These are phyloP conservation scores for Filobasidium uniguttulatum DNA, from an alignment of 1,284 basidiomycete species.

Conservation along the genomic window DNA sequence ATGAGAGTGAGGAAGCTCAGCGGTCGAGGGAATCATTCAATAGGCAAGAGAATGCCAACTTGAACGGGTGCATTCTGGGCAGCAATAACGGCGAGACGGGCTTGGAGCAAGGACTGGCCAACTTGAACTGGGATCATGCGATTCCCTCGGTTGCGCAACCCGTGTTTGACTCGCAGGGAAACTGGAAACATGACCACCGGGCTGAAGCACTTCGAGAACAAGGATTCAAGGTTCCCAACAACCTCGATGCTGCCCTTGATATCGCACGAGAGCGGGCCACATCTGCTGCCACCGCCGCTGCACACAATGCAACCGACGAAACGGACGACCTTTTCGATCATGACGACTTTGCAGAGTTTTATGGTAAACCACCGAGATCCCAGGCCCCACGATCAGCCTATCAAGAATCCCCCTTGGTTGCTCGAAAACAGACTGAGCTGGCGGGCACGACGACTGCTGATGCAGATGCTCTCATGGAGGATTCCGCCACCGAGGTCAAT, in stretches of 20 bases:
- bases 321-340: slow-evolving; percentile 9
- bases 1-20: background rate
- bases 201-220: background rate
- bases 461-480: slow-evolving; percentile 3
- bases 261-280: background rate
- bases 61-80: too few relatives aligned
- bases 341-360: slow-evolving; percentile 11
- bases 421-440: background rate
- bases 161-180: background rate
- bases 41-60: too few relatives aligned
- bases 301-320: background rate
- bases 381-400: background rate
- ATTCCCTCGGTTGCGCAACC: background rate
- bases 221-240: slow-evolving; percentile 1
- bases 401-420: background rate
- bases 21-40: too few relatives aligned
- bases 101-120: background rate
- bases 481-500: too few relatives aligned
- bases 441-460: slow-evolving; percentile 2
- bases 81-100: too few relatives aligned
- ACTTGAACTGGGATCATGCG: slow-evolving; percentile 1
- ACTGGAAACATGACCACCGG: background rate
- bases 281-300: background rate
- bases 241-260: slow-evolving; percentile 5
- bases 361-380: slow-evolving; percentile 6